Percentiles rank a stretch among this genome's conserved stretches.
Conservation (phyloP, 768 basidiomycete genomes). For the Chiua virens region DNA sequence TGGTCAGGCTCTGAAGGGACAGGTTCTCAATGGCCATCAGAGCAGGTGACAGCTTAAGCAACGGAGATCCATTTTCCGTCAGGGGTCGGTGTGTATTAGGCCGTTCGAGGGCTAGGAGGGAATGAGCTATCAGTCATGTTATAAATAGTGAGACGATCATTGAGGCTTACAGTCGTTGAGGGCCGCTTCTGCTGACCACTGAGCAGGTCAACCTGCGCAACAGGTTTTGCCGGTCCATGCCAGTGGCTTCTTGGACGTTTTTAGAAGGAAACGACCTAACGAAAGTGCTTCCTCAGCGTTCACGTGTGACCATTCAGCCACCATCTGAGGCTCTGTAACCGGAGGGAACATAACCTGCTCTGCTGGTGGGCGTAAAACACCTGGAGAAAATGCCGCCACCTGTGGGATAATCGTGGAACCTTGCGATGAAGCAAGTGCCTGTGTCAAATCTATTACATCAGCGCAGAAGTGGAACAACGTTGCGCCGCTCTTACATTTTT, state of each 20-base stretch:
- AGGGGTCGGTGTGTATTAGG: conserved; percentile 57
- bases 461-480: conserved; percentile 12
- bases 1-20: conserved; percentile 80
- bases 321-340: conserved; percentile 20
- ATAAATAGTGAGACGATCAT: conserved; percentile 10
- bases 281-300: conserved; percentile 54
- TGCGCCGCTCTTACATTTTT: conserved; percentile 48
- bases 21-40: conserved; percentile 91
- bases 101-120: conserved; percentile 52
- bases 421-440: conserved; percentile 50
- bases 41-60: conserved; percentile 79
- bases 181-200: conserved; percentile 78
- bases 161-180: conserved; percentile 67
- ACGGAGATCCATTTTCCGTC: conserved; percentile 68
- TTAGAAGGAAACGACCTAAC: conserved; percentile 52
- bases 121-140: conserved; percentile 6
- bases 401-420: conserved; percentile 39
- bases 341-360: conserved; percentile 43
- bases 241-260: conserved; percentile 61
- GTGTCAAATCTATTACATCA: conserved; percentile 11
- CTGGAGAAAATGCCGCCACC: conserved; percentile 35
- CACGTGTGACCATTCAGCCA: conserved; percentile 38
- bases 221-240: conserved; percentile 58
- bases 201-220: conserved; percentile 50
- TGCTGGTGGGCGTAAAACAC: conserved; percentile 45